Conservation (phyloP, 345 rosid genomes). For the Arabis alpina region DNA sequence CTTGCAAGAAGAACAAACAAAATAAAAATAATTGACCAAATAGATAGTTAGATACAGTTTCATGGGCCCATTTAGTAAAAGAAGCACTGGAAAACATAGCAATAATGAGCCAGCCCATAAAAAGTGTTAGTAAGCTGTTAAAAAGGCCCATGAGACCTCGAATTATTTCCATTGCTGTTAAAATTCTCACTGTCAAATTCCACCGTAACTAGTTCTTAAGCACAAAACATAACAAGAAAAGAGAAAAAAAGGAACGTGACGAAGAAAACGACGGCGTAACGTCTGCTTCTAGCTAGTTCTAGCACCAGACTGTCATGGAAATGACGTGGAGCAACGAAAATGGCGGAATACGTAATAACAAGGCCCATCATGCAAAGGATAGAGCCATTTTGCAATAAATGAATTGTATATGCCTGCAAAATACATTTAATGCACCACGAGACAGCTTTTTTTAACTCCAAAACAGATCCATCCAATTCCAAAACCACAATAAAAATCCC, state of each 20-base stretch:
- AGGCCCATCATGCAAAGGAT: slow-evolving; percentile 42
- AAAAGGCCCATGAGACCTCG: background rate
- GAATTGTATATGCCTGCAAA: slow-evolving; percentile 33
- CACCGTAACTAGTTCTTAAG: background rate
- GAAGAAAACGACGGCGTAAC: slow-evolving; percentile 41
- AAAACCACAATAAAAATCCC: slow-evolving; percentile 16
- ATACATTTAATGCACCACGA: slow-evolving; percentile 45
- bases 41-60: background rate
- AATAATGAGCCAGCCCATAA: background rate
- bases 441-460: slow-evolving; percentile 24
- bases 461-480: slow-evolving; percentile 38
- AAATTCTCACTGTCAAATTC: background rate
- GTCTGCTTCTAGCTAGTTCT: background rate
- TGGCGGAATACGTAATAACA: slow-evolving; percentile 28
- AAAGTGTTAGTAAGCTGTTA: background rate
- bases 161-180: background rate
- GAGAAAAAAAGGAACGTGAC: background rate
- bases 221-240: background rate
- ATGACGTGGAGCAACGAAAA: slow-evolving; percentile 41
- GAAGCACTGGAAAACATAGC: background rate
- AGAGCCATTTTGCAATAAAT: slow-evolving; percentile 39
- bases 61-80: background rate
- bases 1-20: background rate
- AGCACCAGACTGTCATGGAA: slow-evolving; percentile 30
- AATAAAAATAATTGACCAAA: background rate